A percentile compares a stretch with the other conserved stretches of the same genome.
Evolutionary conservation across 2,329 filamentous ascomycete species (phyloP).

Genomic region (Didymosphaeria variabile): DNA sequence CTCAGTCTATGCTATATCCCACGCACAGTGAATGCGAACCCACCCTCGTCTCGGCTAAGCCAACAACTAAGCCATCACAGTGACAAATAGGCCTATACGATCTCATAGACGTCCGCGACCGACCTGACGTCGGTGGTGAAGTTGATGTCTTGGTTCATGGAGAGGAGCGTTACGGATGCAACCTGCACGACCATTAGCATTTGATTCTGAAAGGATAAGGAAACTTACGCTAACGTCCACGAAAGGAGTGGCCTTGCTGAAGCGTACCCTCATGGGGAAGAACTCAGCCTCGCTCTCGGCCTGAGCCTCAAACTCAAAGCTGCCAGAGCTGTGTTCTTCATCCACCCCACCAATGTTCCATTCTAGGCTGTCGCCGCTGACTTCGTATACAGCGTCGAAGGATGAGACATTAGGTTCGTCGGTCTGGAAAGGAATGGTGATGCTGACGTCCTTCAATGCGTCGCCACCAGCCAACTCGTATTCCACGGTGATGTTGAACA

Average conservation of each 20-base stretch:
- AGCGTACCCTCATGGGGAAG: constrained; percentile 95
- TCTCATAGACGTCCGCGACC: constrained; percentile 76
- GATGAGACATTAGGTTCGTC: constrained; percentile 89
- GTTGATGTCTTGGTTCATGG: constrained; percentile 79
- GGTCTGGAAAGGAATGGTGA: constrained; percentile 85
- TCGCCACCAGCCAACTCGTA: constrained; percentile 90
- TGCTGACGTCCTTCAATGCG: constrained; percentile 80
- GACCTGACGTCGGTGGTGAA: constrained; percentile 86
- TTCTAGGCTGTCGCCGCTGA: constrained; percentile 89
- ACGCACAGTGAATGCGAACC: neutral
- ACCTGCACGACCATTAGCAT: constrained; percentile 60
- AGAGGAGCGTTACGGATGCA: constrained; percentile 72
- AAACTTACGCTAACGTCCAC: constrained; percentile 90
- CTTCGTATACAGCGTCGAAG: constrained; percentile 94
- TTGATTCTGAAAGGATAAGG: neutral
- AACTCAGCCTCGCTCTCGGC: constrained; percentile 91
- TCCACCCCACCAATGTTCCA: constrained; percentile 92
- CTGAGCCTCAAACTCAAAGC: constrained; percentile 94
- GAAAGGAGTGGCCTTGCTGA: constrained; percentile 85
- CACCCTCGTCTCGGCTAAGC: neutral
- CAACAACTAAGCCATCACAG: neutral
- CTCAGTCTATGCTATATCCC: constrained; percentile 1
- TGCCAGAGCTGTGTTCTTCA: constrained; percentile 81
- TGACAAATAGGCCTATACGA: constrained; percentile 66
- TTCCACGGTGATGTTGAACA: constrained; percentile 90